Evolutionary conservation across 2,329 filamentous ascomycete genomes (phyloP), one percentile per base, ranked within the genome.

Genomic region (Dactylellina parvicollis): DNA sequence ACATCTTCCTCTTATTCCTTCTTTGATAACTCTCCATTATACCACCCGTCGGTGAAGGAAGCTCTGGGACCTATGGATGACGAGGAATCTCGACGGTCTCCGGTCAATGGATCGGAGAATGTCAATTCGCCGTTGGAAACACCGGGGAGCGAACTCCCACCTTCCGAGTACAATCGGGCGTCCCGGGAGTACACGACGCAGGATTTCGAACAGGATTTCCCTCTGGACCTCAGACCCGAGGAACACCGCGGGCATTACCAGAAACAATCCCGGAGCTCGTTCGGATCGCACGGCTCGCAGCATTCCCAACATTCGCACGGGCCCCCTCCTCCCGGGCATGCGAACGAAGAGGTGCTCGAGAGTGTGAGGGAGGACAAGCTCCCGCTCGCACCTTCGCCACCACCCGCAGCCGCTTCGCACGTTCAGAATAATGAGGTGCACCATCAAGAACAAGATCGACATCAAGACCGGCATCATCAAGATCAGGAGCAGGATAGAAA

Each of bases 21-120:
- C 50, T 74, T 74, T 56, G 64, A 69, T 30, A 67, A 67, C 42
- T 74, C 70, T 52, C 70, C 70, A n/a, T 64, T 74, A 38, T 74
- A 74, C 38, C 70, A 74, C 49, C 62, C 70, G 22, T 74, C 70
- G 16, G 62, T 74, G 12, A 74, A 74, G 32, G 69, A 73, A 14
- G 32, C 54, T 16, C 18, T 65, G 49, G 55, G 54, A 38, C 49
- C 60, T 5, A 40, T 73, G 46, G 69, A 73, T 24, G 69, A 73
- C 38, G 69, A 73, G 38, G 69, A 73, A 49, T 62, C 54, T 36
- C 60, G 69, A 65, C 54, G 55, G 32, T 73, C 69, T 20, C 69
- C 69, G 5, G 38, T 72, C 10, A 52, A 60, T 28, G 14, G 42
- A 8, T 32, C 32, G 47, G 69, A 61, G 26, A 61, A 60, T 50